Evolutionary conservation across 2,329 filamentous ascomycete genomes (phyloP).

Genomic region (Nigrospora oryzae): DNA sequence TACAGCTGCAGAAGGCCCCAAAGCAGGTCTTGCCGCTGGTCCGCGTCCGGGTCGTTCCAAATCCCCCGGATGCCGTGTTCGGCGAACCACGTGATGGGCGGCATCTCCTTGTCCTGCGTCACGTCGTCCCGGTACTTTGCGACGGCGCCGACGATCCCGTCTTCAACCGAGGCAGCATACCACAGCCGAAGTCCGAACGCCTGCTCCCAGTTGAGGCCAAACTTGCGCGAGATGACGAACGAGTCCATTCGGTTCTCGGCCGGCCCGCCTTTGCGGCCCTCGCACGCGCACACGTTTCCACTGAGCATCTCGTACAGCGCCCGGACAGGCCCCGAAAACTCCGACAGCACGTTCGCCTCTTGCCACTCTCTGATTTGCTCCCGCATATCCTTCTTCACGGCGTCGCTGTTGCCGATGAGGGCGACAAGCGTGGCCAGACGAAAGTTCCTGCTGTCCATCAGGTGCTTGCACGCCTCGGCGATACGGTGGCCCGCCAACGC

Average conservation of each 20-base stretch:
- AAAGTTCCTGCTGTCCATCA: slow-evolving; percentile 69
- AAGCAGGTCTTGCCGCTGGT: slow-evolving; percentile 65
- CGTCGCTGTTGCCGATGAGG: slow-evolving; percentile 67
- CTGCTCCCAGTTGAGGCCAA: slow-evolving; percentile 86
- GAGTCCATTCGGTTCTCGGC: slow-evolving; percentile 72
- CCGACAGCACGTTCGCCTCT: slow-evolving; percentile 72
- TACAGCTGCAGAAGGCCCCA: slow-evolving; percentile 84
- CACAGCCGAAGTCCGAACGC: slow-evolving; percentile 86
- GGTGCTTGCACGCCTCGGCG: slow-evolving; percentile 71
- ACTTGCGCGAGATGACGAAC: slow-evolving; percentile 76
- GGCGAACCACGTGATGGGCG: slow-evolving; percentile 64
- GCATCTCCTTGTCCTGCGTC: slow-evolving; percentile 59
- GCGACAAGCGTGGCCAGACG: slow-evolving; percentile 79
- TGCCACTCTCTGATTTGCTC: slow-evolving; percentile 81
- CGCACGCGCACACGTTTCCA: slow-evolving; percentile 77
- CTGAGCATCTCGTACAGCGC: slow-evolving; percentile 84
- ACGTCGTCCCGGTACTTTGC: slow-evolving; percentile 67
- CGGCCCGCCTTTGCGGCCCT: slow-evolving; percentile 64
- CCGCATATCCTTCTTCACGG: slow-evolving; percentile 64
- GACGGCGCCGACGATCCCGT: slow-evolving; percentile 66
- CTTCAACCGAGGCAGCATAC: slow-evolving; percentile 66
- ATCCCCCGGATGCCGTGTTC: slow-evolving; percentile 48
- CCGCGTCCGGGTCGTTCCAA: slow-evolving; percentile 52
- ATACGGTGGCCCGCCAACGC: slow-evolving; percentile 72
- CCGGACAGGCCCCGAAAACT: slow-evolving; percentile 77